Evolutionary conservation across 2,329 filamentous ascomycete genomes (phyloP).

Genomic region (Diaporthe vexans): DNA sequence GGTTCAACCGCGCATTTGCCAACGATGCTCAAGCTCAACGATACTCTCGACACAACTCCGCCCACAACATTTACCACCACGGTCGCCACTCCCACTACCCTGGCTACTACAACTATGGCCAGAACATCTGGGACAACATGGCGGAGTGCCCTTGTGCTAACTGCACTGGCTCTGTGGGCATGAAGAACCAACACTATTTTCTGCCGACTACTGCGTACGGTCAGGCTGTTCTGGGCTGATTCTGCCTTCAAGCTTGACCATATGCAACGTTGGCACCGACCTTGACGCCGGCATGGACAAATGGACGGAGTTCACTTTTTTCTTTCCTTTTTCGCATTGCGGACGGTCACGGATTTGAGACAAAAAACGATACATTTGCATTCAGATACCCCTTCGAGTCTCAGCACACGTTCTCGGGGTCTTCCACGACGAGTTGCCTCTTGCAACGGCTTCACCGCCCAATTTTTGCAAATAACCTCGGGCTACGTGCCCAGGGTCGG

Average conservation of each 20-base stretch:
- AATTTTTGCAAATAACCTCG: not conserved
- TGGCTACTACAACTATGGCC: conserved; percentile 60
- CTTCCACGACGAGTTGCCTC: conserved; percentile 6
- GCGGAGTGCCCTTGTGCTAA: conserved; percentile 65
- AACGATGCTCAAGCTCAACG: conserved; percentile 59
- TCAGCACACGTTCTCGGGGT: conserved; percentile 35
- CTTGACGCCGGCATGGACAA: conserved; percentile 26
- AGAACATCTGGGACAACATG: conserved; percentile 65
- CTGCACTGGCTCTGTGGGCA: conserved; percentile 58
- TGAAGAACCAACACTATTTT: conserved; percentile 64
- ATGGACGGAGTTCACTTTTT: conserved; percentile 38
- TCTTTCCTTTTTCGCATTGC: conserved; percentile 40
- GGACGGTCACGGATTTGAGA: conserved; percentile 41
- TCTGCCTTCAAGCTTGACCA: not conserved
- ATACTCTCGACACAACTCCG: conserved; percentile 52
- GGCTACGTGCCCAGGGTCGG: not conserved
- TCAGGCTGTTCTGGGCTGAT: conserved; percentile 68
- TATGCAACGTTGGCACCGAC: not conserved
- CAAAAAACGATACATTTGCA: conserved; percentile 42
- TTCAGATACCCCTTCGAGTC: conserved; percentile 42
- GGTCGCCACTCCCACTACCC: conserved; percentile 58
- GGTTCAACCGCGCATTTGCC: conserved; percentile 61
- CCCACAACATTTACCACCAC: conserved; percentile 55
- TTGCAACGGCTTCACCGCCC: not conserved
- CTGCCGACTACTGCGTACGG: conserved; percentile 60